Evolutionary conservation across 805 yeast genomes (phyloP).

Genomic region (Wickerhamiella azymoides): DNA sequence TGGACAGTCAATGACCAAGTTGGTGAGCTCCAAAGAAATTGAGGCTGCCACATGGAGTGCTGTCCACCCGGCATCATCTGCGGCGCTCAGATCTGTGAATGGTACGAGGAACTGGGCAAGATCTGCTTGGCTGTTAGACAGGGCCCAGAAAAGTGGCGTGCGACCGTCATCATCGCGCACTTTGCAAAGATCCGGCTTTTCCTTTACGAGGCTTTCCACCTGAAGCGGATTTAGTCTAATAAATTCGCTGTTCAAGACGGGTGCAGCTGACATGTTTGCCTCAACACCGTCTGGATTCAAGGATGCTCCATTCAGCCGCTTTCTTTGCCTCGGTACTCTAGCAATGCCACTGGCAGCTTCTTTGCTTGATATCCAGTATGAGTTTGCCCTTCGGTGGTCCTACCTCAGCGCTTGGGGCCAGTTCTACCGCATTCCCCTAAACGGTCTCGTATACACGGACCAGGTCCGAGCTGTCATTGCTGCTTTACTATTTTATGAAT

Average conservation of each 20-base stretch:
- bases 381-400: neutral
- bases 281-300: slow-evolving; percentile 9
- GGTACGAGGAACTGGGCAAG: slow-evolving; percentile 34
- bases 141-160: slow-evolving; percentile 83
- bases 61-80: slow-evolving; percentile 78
- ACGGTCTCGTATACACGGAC: slow-evolving; percentile 7
- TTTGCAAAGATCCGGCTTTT: neutral
- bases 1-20: slow-evolving; percentile 25
- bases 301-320: slow-evolving; percentile 2
- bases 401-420: slow-evolving; percentile 9
- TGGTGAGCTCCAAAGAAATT: slow-evolving; percentile 40
- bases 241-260: neutral
- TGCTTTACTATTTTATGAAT: slow-evolving; percentile 8
- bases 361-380: slow-evolving; percentile 4
- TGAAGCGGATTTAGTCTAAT: neutral
- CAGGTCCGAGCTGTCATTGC: slow-evolving; percentile 8
- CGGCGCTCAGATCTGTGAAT: slow-evolving; percentile 48
- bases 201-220: neutral
- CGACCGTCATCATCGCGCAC: slow-evolving; percentile 55
- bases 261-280: slow-evolving; percentile 4
- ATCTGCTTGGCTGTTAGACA: slow-evolving; percentile 43
- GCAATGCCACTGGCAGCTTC: slow-evolving; percentile 3
- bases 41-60: slow-evolving; percentile 75
- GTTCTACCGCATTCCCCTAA: slow-evolving; percentile 7
- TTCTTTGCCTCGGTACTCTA: neutral